Base-by-base conservation (phyloP, 2,329 filamentous ascomycete genomes). In the Xylaria sp. region DNA sequence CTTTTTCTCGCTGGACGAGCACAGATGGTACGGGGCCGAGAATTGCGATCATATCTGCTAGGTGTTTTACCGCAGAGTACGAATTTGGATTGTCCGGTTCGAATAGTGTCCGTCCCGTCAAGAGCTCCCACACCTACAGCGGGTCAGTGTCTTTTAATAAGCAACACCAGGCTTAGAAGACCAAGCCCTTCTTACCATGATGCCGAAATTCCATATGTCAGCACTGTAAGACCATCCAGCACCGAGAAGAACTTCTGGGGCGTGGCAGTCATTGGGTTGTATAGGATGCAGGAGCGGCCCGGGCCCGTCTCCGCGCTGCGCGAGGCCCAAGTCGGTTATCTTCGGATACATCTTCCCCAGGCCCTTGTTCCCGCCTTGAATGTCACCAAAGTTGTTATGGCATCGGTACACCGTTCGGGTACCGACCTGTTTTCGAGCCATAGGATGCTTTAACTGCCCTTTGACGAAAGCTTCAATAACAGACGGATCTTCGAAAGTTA, bases 401-500 rank as follows among this genome's bases (percentile, higher is more conserved):
- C 55, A 57, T 47, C 42, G 42, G 55, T 47, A 57, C 17, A 47
- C 55, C 9, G 55, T 57, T 47, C 55, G 55, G 27, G 55, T 36
- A 33, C 55, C 42, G 36, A 47, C 39, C 27, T n/a, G 25, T 33
- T 57, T 57, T 45, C 55, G 55, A 57, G 55, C 55, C 55, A 57
- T 57, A 2, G 38, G 55, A 47, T 45, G 39, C 27, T 13, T 47
- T 47, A 11, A 47, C 55, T 57, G 55, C 39, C 27, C 55, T 36
- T 47, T 25, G 29, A 57, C 11, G 39, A 47, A 47, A 25, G 42
- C 42, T 42, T 57, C 54, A 20, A 57, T 42, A 31, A 57, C 38
- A 33, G 57, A 60, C 20, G 33, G 57, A 20, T 60, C 44, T 38
- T 60, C 57, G 22, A 60, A 51, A 29, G 57, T 51, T 29, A 60